A percentile compares a stretch with the other conserved stretches of the same genome.
These are phyloP conservation scores for Phytopythium ostracodes DNA, from an alignment of 352 stramenopile species.

Conservation along the genomic window DNA sequence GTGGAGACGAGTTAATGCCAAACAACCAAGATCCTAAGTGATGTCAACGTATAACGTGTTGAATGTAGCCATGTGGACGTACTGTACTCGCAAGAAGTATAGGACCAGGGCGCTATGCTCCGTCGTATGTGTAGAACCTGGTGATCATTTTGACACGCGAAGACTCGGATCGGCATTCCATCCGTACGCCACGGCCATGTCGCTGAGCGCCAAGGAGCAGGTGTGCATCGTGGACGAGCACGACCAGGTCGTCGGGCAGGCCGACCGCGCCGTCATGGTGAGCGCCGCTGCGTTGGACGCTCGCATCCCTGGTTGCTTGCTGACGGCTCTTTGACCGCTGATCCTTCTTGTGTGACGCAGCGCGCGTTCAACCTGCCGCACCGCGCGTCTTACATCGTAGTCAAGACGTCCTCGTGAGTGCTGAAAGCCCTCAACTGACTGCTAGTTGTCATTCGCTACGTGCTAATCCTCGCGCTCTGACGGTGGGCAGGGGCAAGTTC, in stretches of 20 bases:
- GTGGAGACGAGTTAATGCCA: neutral
- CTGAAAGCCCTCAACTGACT: neutral
- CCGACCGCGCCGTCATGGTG: conserved; percentile 80
- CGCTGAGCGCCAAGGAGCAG: conserved; percentile 56
- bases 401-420: conserved; percentile 65
- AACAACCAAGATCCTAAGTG: no score
- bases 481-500: conserved; percentile 57
- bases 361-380: conserved; percentile 75
- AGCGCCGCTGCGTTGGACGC: neutral
- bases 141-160: neutral
- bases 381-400: conserved; percentile 85
- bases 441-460: neutral
- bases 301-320: no score
- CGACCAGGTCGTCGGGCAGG: conserved; percentile 82
- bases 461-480: neutral
- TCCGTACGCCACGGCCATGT: conserved; percentile 14
- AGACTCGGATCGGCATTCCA: neutral
- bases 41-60: neutral
- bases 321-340: no score
- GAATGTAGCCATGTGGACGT: neutral
- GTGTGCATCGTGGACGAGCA: conserved; percentile 81
- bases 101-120: neutral
- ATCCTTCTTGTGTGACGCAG: conserved; percentile 16
- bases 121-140: neutral
- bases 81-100: neutral